A percentile compares a stretch with the other conserved stretches of the same genome.
phyloP scores from a whole-genome alignment of 805 yeast species.

The Hagleromyces aurorensis region DNA sequence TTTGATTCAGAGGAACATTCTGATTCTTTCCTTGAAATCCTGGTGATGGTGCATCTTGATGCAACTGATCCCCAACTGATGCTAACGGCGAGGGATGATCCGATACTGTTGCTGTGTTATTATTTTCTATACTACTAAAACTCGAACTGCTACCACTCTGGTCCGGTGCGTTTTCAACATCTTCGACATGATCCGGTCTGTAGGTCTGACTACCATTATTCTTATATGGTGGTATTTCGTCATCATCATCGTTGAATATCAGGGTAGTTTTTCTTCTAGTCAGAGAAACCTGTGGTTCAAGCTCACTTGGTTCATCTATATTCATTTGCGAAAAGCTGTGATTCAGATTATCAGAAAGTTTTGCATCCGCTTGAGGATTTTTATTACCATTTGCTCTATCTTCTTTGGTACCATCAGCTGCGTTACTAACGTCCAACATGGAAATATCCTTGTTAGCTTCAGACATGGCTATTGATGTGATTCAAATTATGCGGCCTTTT shows the following conservation, averaged over 20 bases:
- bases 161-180: no score
- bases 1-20: no score
- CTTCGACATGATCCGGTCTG: no score
- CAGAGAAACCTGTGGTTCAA: conserved; percentile 18
- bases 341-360: conserved; percentile 14
- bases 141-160: conserved; percentile 4
- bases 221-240: conserved; percentile 20
- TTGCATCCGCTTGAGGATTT: conserved; percentile 3
- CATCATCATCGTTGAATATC: conserved; percentile 62
- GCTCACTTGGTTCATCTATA: conserved; percentile 24
- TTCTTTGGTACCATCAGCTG: conserved; percentile 8
- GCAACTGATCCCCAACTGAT: no score
- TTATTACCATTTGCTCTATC: conserved; percentile 4
- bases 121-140: no score
- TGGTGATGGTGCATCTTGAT: no score
- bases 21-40: no score
- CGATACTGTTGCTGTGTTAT: not conserved
- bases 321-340: conserved; percentile 31
- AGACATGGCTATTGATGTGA: conserved; percentile 3
- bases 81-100: no score
- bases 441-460: conserved; percentile 23
- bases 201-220: no score
- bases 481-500: no score
- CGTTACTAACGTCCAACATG: conserved; percentile 24
- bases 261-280: conserved; percentile 60